These are phyloP conservation scores for Neoarthrinium moseri DNA, from an alignment of 2,329 filamentous ascomycete genomes.

Conservation along the genomic window DNA sequence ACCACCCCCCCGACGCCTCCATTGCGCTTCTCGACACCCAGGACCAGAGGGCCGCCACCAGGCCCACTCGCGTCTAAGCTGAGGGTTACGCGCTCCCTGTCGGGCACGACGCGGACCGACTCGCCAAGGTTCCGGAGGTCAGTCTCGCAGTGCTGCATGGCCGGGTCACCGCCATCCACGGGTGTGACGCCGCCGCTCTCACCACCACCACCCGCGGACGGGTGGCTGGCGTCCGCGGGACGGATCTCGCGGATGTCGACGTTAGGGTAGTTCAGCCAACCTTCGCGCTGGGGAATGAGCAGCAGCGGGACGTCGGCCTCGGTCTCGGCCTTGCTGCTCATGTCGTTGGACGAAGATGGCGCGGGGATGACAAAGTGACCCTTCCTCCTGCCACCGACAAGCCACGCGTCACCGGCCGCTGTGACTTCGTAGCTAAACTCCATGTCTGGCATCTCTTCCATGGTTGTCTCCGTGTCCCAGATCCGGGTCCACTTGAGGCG, in stretches of 20 bases:
- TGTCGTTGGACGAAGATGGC: slow-evolving; percentile 13
- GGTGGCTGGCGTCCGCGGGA: slow-evolving; percentile 14
- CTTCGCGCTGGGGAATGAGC: slow-evolving; percentile 76
- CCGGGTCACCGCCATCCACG: slow-evolving; percentile 17
- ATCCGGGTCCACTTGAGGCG: slow-evolving; percentile 60
- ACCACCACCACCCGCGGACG: slow-evolving; percentile 14
- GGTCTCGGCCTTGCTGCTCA: slow-evolving; percentile 42
- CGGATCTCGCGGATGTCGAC: slow-evolving; percentile 72
- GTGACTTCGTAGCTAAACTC: slow-evolving; percentile 84
- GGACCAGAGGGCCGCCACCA: slow-evolving; percentile 63
- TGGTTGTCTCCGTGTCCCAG: slow-evolving; percentile 52
- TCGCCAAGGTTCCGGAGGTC: slow-evolving; percentile 79
- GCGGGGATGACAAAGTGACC: slow-evolving; percentile 69
- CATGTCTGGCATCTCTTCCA: slow-evolving; percentile 41
- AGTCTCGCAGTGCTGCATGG: slow-evolving; percentile 72
- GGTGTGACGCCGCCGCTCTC: slow-evolving; percentile 8
- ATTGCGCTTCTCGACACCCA: slow-evolving; percentile 59
- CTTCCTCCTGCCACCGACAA: slow-evolving; percentile 78
- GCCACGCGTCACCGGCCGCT: slow-evolving; percentile 73
- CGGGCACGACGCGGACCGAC: slow-evolving; percentile 70
- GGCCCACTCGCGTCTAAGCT: slow-evolving; percentile 67
- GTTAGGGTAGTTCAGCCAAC: slow-evolving; percentile 72
- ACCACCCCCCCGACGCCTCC: slow-evolving; percentile 5
- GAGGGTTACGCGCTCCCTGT: slow-evolving; percentile 70
- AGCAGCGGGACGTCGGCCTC: slow-evolving; percentile 66